Conservation (phyloP, 2,329 filamentous ascomycete species). For the Tolypocladium paradoxum region DNA sequence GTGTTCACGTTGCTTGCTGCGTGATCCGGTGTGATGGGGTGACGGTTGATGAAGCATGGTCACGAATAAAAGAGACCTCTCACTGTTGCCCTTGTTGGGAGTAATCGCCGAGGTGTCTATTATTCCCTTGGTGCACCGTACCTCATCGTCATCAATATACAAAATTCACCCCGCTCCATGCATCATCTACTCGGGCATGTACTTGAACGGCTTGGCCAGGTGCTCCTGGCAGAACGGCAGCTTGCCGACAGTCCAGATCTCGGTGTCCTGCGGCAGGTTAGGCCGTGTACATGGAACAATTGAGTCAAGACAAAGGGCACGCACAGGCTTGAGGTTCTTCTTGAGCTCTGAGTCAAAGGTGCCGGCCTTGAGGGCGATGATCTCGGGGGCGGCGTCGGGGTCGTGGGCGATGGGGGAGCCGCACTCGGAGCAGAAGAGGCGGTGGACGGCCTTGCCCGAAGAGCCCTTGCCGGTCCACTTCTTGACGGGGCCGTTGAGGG, state of each 20-base stretch:
- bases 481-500: conserved; percentile 53
- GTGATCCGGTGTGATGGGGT: neutral
- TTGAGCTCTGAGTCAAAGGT: conserved; percentile 53
- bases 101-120: neutral
- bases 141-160: neutral
- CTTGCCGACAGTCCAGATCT: conserved; percentile 61
- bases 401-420: conserved; percentile 61
- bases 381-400: conserved; percentile 57
- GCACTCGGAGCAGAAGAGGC: conserved; percentile 59
- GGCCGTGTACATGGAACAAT: conserved; percentile 1
- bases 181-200: conserved; percentile 48
- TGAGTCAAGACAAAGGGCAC: conserved; percentile 11
- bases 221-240: conserved; percentile 59
- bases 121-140: neutral
- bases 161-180: neutral
- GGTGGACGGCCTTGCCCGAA: conserved; percentile 54
- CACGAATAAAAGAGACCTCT: neutral
- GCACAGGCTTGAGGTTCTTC: conserved; percentile 55
- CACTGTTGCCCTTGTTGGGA: neutral
- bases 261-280: conserved; percentile 39
- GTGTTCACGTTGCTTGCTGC: neutral
- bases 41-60: neutral
- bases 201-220: conserved; percentile 49
- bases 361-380: conserved; percentile 60
- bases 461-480: conserved; percentile 48